Base-by-base conservation (phyloP, 1,284 basidiomycete genomes). In the Moesziomyces parantarcticus region DNA sequence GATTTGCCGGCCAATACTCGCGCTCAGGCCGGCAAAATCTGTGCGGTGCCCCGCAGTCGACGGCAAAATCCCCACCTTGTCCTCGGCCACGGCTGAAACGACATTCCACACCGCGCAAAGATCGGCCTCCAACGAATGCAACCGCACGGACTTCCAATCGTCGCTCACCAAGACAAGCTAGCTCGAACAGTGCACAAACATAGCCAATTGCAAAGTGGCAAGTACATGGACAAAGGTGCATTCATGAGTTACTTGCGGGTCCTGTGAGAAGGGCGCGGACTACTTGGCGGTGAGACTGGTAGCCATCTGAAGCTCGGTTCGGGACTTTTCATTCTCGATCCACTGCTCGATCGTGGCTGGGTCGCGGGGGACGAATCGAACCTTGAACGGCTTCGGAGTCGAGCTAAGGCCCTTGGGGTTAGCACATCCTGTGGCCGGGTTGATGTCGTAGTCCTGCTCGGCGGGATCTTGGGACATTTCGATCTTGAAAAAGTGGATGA, bases 401-500 rank as follows among this genome's bases (percentile, higher is more conserved):
- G 56, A 60, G 18, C 70, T 73, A 18, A 73, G 45, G 25, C 70
- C 70, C 11, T 59, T 59, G 18, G 70, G 70, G 32, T 73, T 73
- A 10, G 70, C 70, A 46, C 70, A 73, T 3, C 56, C 70, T 2
- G 70, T 73, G 4, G 52, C 60, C 1, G 70, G 70, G 39, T 69
- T 42, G 22, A 73, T 65, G 25, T 73, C 66, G 47, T 49, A 73
- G n/a, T 63, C 49, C 46, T 43, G 29, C 25, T 68, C 64, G 8
- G 36, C 53, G 6, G 46, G 43, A 4, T 46, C 41, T 0, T 59
- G 39, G 1, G 51, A 56, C 20, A 52, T 13, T 14, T 63, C 55
- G 39, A 73, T 69, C 36, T 50, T 55, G 62, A 73, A 73, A n/a
- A 73, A 73, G 50, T 73, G 61, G 26, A 73, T 68, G 39, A 73